Conservation (phyloP, 2,329 filamentous ascomycete species). For the Colletotrichum sp. region DNA sequence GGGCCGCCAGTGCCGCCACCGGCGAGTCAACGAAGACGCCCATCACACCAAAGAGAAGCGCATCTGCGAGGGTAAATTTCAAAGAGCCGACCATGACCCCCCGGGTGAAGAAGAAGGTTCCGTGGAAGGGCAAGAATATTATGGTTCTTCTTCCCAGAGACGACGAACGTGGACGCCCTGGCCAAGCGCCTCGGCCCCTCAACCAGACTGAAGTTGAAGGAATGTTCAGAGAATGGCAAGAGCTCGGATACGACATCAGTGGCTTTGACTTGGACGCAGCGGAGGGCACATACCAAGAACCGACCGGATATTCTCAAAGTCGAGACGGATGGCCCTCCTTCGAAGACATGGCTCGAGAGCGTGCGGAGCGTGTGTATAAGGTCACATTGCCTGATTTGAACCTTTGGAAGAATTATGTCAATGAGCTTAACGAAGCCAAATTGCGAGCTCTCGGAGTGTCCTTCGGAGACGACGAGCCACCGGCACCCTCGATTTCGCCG, state of each 20-base stretch:
- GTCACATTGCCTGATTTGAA: constrained; percentile 75
- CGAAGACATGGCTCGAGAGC: constrained; percentile 61
- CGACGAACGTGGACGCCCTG: constrained; percentile 65
- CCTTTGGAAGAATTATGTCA: constrained; percentile 77
- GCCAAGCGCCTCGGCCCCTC: constrained; percentile 58
- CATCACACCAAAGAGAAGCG: constrained; percentile 37
- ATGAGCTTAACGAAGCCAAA: constrained; percentile 87
- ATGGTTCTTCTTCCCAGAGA: constrained; percentile 72
- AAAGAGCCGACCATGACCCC: constrained; percentile 51
- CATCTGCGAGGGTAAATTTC: constrained; percentile 34
- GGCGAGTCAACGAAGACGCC: constrained; percentile 30
- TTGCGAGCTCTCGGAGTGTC: constrained; percentile 89
- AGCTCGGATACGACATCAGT: constrained; percentile 69
- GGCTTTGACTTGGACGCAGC: constrained; percentile 67
- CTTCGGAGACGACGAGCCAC: constrained; percentile 74
- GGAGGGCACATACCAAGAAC: constrained; percentile 22
- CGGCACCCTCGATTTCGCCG: constrained; percentile 68
- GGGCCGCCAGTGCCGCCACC: constrained; percentile 30
- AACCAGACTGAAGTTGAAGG: constrained; percentile 58
- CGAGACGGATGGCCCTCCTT: constrained; percentile 70
- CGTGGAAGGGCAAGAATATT: constrained; percentile 78
- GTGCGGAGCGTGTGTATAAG: constrained; percentile 54
- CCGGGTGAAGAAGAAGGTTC: constrained; percentile 72
- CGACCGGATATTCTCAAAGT: constrained; percentile 63
- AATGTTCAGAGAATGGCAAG: constrained; percentile 70